phyloP scores from a whole-genome alignment of 306 rosid genomes.

The Cucumis melo region DNA sequence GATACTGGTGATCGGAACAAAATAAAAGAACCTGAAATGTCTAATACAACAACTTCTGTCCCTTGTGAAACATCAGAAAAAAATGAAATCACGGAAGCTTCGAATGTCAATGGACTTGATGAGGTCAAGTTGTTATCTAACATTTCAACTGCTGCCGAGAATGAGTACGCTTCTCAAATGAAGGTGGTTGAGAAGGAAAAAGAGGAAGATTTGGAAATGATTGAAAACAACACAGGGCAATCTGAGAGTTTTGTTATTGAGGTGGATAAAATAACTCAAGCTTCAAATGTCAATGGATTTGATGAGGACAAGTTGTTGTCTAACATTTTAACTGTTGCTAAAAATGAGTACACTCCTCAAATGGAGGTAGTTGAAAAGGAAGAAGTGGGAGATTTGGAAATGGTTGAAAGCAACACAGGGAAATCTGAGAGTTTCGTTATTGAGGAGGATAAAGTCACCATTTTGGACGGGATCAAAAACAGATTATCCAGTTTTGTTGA shows the following conservation, averaged over 20 bases:
- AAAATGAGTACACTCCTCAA: no score
- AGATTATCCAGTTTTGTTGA: neutral
- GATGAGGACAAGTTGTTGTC: neutral
- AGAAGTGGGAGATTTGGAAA: neutral
- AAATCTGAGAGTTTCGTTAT: neutral
- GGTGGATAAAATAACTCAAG: neutral
- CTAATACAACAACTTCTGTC: neutral
- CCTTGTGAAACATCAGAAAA: neutral
- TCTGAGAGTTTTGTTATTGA: neutral
- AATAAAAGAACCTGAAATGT: neutral
- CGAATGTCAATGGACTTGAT: neutral
- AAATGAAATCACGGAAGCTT: neutral
- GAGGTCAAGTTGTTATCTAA: neutral
- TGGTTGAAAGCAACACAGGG: neutral
- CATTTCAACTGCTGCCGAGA: neutral
- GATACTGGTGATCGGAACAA: slow-evolving; percentile 2
- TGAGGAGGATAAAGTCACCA: neutral
- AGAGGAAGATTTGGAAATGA: neutral
- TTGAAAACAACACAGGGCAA: neutral
- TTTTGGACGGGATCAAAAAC: neutral
- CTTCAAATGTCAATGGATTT: neutral
- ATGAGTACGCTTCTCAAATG: no score
- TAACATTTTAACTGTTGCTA: neutral
- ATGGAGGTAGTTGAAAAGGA: slow-evolving; percentile 1
- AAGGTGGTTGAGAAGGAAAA: slow-evolving; percentile 1